These are phyloP conservation scores for Plasmodium blacklocki DNA, from an alignment of 169 alveolate species.

Conservation along the genomic window DNA sequence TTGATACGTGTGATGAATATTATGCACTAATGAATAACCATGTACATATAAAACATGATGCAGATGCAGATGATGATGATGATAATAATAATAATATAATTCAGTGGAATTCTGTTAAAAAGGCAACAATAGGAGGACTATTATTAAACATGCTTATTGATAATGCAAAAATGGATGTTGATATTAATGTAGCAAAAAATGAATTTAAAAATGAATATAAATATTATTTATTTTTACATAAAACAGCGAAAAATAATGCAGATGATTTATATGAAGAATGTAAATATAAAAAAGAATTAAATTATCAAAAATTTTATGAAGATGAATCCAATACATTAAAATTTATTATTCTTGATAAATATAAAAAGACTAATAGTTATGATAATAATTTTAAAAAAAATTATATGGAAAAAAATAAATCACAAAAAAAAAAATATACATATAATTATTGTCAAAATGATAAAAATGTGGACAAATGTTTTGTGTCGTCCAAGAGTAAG, in stretches of 20 bases:
- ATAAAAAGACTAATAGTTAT: conserved; percentile 18
- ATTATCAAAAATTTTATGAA: conserved; percentile 50
- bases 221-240: conserved; percentile 48
- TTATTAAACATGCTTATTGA: conserved; percentile 82
- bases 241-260: conserved; percentile 52
- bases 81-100: conserved; percentile 68
- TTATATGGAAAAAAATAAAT: conserved; percentile 31
- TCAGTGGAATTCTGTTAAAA: conserved; percentile 82
- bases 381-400: conserved; percentile 2
- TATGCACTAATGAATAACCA: neutral
- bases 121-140: conserved; percentile 84
- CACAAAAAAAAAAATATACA: conserved; percentile 50
- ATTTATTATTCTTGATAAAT: conserved; percentile 54
- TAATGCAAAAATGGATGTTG: conserved; percentile 82
- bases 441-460: neutral
- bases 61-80: no score
- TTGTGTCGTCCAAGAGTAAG: neutral
- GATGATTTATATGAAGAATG: conserved; percentile 23
- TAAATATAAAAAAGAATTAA: conserved; percentile 66
- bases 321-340: conserved; percentile 69
- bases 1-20: conserved; percentile 2
- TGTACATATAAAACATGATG: conserved; percentile 6
- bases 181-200: conserved; percentile 79
- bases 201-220: conserved; percentile 78
- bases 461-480: neutral